phyloP scores from a whole-genome alignment of 345 rosid genomes.

The Sonneratia caseolaris region DNA sequence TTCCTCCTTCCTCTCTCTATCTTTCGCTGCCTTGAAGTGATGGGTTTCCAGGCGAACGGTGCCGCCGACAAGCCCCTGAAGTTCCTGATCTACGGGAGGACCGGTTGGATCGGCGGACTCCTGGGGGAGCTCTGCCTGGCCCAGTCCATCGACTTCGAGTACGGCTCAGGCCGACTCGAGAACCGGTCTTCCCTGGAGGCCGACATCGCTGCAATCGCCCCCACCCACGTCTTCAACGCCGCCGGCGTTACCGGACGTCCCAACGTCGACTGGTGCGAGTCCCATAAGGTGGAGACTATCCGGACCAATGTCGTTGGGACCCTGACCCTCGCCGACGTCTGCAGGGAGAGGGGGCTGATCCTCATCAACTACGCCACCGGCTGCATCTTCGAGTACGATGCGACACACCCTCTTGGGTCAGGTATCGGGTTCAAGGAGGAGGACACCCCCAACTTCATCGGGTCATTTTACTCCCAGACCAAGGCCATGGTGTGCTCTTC shows the following conservation, averaged over 20 bases:
- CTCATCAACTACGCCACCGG: constrained; percentile 83
- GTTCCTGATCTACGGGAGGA: constrained; percentile 83
- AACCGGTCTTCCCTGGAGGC: constrained; percentile 55
- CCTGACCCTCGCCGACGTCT: constrained; percentile 72
- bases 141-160: constrained; percentile 49
- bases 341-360: constrained; percentile 59
- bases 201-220: constrained; percentile 49
- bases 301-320: constrained; percentile 82
- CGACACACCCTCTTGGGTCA: constrained; percentile 54
- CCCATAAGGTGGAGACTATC: constrained; percentile 88
- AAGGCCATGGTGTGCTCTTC: constrained; percentile 73
- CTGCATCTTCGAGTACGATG: constrained; percentile 80
- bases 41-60: constrained; percentile 27
- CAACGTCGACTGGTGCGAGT: constrained; percentile 93
- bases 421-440: constrained; percentile 89
- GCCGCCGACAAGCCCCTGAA: constrained; percentile 29
- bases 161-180: constrained; percentile 82
- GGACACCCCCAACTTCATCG: constrained; percentile 75
- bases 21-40: not conserved
- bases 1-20: not conserved
- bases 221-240: constrained; percentile 87
- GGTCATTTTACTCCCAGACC: constrained; percentile 88
- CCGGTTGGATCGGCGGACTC: constrained; percentile 92
- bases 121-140: constrained; percentile 65
- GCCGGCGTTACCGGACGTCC: constrained; percentile 95